Evolutionary conservation across 1,284 basidiomycete genomes (phyloP), one percentile per base, ranked within the genome.

Genomic region (Phylloboletellus chloephorus): DNA sequence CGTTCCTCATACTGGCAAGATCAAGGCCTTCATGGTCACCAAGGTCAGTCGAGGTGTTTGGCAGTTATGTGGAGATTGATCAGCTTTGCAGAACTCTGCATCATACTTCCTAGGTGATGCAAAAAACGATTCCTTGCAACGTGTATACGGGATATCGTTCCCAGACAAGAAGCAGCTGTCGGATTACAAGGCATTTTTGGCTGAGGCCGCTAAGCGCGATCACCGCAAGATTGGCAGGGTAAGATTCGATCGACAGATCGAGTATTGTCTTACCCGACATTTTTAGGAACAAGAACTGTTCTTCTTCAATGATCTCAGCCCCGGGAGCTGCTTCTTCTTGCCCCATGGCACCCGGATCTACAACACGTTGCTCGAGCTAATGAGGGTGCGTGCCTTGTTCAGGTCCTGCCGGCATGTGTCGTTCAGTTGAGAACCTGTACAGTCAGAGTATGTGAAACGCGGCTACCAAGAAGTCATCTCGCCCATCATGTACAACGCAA

Each of bases 61-160:
- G 12, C 3, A 9, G 2, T 30, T 19, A 17, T 19, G 3, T 15
- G 28, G 24, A 32, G 16, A 13, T 34, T 36, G 12, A 31, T 41
- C 24, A 7, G 35, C 7, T 23, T 23, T 40, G 11, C 48, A 94
- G 88, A 97, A 91, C 70, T 98, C 95, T 30, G 89, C 95, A 0
- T 98, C 93, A 4, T 99, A 98, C 71, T 99, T 98, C 81, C 79
- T 98, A 16, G 95, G 93, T 38, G 91, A 98, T 61, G 74, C 87
- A 38, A 85, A 78, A 59, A 98, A 98, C 63, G 96, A 98, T 60
- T 91, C 91, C 3, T 75, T 99, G 41, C 96, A 98, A 65, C 87
- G 96, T 37, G 82, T 99, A 48, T 99, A 98, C 65, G 96, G 96
- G 44, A 94, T 99, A 63, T 97, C 95, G 3, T 99, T 98, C 81